Base-by-base conservation (phyloP, 2,329 filamentous ascomycete species). In the Sphaerulina musiva region DNA sequence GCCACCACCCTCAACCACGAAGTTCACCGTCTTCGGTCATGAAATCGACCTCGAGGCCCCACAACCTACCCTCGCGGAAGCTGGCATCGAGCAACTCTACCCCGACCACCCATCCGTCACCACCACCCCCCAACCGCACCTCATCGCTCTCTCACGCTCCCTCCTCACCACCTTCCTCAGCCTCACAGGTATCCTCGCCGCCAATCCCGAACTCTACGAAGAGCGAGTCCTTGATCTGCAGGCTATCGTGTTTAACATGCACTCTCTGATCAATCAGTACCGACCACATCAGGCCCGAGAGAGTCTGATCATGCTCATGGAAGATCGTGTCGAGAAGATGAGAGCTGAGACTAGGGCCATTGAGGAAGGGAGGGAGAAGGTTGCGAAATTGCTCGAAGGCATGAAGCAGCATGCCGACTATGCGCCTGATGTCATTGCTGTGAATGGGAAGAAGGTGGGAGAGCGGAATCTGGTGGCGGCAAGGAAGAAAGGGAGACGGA, bases 191-290 rank as follows among this genome's bases (percentile, higher is more conserved):
- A 75, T 87, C 11, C 75, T 95, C 54, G 79, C 81, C 8, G 72
- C 81, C n/a, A 79, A 85, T 44, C 86, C 89, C 0, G 62, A 63
- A 7, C 64, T 85, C 68, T 86, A 83, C 48, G 76, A 80, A 26
- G 78, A 82, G 41, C 95, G 95, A 68, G 78, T 92, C 44, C 77
- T 82, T 43, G 86, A 97, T 69, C 73, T 98, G 32, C 80, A 86
- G 64, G 90, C 85, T 12, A 74, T 97, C 29, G 85, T 95, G 59
- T 84, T 92, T 70, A 97, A 97, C 70, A 86, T 95, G 66, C 90
- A 96, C 72, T 89, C 95, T 66, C 79, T 95, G 51, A 83, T 97
- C 61, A 98, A 98, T 70, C 85, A 95, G 70, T 97, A 95, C 72
- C 81, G 92, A 32, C 91, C 91, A 8, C 91, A 96, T 69, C 92